These are phyloP conservation scores for Saururus chinensis DNA, from an alignment of 164 flowering plant genomes.

Conservation along the genomic window DNA sequence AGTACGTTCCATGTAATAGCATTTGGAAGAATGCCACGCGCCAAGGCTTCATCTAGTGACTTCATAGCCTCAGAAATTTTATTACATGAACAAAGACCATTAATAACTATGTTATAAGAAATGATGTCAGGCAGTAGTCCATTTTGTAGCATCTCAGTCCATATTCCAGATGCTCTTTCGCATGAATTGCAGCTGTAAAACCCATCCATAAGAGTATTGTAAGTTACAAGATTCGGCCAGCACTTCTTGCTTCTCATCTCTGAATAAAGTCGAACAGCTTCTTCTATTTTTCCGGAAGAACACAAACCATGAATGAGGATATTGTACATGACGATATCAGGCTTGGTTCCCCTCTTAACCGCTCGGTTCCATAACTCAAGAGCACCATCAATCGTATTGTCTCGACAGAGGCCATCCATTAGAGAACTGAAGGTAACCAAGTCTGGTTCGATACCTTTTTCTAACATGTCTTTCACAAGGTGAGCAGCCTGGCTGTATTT, in stretches of 20 bases:
- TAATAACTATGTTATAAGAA: conserved; percentile 67
- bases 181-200: conserved; percentile 44
- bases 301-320: conserved; percentile 81
- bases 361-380: conserved; percentile 47
- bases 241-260: conserved; percentile 42
- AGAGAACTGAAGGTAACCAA: conserved; percentile 56
- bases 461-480: conserved; percentile 66
- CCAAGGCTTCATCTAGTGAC: conserved; percentile 48
- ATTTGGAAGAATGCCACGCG: conserved; percentile 54
- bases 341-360: conserved; percentile 39
- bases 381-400: conserved; percentile 46
- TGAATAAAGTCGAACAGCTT: conserved; percentile 42
- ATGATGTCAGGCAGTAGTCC: conserved; percentile 66
- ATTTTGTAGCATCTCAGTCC: conserved; percentile 43
- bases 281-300: conserved; percentile 46
- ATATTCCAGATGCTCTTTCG: conserved; percentile 44
- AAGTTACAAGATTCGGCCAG: conserved; percentile 65
- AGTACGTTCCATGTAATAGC: conserved; percentile 72
- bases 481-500: conserved; percentile 48
- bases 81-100: conserved; percentile 69
- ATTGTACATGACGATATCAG: conserved; percentile 70
- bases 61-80: conserved; percentile 42
- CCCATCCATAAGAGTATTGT: conserved; percentile 81
- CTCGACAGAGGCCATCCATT: conserved; percentile 61
- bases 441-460: conserved; percentile 59